A percentile compares a stretch with the other conserved stretches of the same genome.
Conservation (phyloP, 2,329 filamentous ascomycete genomes). For the Knufia fluminis region DNA sequence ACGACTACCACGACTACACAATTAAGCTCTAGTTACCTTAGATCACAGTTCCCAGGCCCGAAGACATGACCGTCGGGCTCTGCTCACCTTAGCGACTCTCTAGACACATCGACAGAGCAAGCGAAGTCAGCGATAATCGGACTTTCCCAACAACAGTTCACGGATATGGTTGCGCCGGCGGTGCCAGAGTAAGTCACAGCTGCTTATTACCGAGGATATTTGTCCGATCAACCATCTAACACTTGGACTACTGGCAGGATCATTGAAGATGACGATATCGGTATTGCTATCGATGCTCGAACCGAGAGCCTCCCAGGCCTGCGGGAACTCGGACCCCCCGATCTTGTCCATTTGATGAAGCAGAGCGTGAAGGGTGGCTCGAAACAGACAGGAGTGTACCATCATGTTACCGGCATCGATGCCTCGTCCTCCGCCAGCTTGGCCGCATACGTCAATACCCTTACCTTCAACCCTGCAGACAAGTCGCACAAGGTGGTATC, state of each 20-base stretch:
- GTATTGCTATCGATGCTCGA: conserved; percentile 74
- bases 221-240: conserved; percentile 11
- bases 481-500: conserved; percentile 84
- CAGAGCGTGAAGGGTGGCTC: conserved; percentile 42
- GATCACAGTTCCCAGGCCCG: too few species aligned
- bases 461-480: conserved; percentile 81
- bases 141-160: too few species aligned
- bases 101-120: too few species aligned
- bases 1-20: too few species aligned
- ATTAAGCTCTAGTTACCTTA: too few species aligned
- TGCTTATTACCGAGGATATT: background rate
- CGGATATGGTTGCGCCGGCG: conserved; percentile 62
- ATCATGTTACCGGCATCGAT: conserved; percentile 95
- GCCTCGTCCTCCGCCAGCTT: conserved; percentile 95
- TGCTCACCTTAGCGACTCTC: too few species aligned
- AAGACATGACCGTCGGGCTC: too few species aligned
- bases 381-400: conserved; percentile 75
- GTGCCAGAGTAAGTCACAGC: conserved; percentile 59
- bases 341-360: conserved; percentile 91
- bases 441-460: conserved; percentile 94
- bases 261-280: conserved; percentile 84
- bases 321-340: conserved; percentile 88
- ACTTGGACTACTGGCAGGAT: conserved; percentile 48
- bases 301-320: conserved; percentile 79
- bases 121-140: too few species aligned